Percentiles rank a stretch among this genome's conserved stretches.
Evolutionary conservation across 495 filamentous ascomycete genomes (phyloP).

Genomic region (Pseudotulostoma volvatum): DNA sequence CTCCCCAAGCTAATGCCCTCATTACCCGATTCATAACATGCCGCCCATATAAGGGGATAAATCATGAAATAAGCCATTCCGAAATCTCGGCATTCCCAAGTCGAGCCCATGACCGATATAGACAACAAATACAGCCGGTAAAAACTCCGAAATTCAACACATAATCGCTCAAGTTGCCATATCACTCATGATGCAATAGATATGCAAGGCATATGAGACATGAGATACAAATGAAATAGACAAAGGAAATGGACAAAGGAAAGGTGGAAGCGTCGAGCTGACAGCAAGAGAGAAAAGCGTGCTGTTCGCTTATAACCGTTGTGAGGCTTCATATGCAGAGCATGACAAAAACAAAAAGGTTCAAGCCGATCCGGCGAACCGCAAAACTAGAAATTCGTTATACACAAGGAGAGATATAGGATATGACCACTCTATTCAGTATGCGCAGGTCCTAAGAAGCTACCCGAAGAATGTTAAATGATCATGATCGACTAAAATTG

Average conservation of each 20-base stretch:
- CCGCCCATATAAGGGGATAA: too few species aligned
- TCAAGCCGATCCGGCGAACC: background rate
- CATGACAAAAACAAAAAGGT: background rate
- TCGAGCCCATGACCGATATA: background rate
- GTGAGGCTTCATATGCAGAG: background rate
- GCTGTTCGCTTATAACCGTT: constrained; percentile 3
- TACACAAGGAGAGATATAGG: background rate
- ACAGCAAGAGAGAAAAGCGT: constrained; percentile 2
- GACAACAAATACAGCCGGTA: constrained; percentile 1
- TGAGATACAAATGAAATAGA: background rate
- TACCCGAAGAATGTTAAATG: background rate
- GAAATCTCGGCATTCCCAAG: background rate
- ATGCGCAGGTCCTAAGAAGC: too few species aligned
- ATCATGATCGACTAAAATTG: constrained; percentile 1
- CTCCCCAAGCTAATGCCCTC: too few species aligned
- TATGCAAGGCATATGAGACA: background rate
- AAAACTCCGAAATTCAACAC: constrained; percentile 2
- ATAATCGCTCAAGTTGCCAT: constrained; percentile 3
- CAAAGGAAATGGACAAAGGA: constrained; percentile 2
- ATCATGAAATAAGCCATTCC: too few species aligned
- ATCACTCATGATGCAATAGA: constrained; percentile 1
- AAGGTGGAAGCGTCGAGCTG: constrained; percentile 3
- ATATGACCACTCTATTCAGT: too few species aligned
- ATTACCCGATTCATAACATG: too few species aligned
- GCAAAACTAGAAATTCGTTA: background rate